These are phyloP conservation scores for Sugiyamaella marilandica DNA, from an alignment of 805 yeast species.

Conservation along the genomic window DNA sequence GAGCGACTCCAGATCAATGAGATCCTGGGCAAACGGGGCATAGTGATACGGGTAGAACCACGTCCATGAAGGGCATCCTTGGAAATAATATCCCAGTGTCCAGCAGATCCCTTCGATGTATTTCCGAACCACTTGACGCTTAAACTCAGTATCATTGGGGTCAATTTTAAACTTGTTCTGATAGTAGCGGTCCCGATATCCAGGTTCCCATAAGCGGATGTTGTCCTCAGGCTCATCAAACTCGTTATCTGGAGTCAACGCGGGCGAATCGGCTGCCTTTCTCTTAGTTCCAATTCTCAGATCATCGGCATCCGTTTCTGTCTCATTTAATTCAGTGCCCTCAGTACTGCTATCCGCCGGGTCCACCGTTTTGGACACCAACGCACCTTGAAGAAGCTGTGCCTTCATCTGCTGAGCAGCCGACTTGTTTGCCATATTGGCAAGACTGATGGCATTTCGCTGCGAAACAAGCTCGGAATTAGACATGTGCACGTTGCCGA, in stretches of 20 bases:
- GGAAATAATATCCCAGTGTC: conserved; percentile 90
- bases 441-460: conserved; percentile 57
- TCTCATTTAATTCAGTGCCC: conserved; percentile 14
- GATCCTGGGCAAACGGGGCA: conserved; percentile 95
- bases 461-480: conserved; percentile 68
- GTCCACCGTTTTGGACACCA: not conserved
- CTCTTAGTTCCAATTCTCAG: conserved; percentile 15
- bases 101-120: conserved; percentile 97
- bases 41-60: conserved; percentile 98
- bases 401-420: conserved; percentile 60
- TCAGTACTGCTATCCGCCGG: conserved; percentile 10
- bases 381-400: conserved; percentile 26
- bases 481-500: conserved; percentile 60
- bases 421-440: conserved; percentile 63
- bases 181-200: conserved; percentile 80
- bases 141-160: conserved; percentile 42
- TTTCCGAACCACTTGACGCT: conserved; percentile 58
- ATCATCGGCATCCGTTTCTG: conserved; percentile 7
- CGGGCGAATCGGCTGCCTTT: conserved; percentile 7
- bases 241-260: conserved; percentile 12
- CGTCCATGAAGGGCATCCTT: conserved; percentile 97
- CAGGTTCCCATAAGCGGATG: conserved; percentile 78
- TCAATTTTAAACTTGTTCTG: conserved; percentile 60
- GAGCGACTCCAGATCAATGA: conserved; percentile 45
- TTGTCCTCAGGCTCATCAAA: conserved; percentile 42